Evolutionary conservation across 257 asterid genomes (phyloP).

Genomic region (Galeopsis tetrahit): DNA sequence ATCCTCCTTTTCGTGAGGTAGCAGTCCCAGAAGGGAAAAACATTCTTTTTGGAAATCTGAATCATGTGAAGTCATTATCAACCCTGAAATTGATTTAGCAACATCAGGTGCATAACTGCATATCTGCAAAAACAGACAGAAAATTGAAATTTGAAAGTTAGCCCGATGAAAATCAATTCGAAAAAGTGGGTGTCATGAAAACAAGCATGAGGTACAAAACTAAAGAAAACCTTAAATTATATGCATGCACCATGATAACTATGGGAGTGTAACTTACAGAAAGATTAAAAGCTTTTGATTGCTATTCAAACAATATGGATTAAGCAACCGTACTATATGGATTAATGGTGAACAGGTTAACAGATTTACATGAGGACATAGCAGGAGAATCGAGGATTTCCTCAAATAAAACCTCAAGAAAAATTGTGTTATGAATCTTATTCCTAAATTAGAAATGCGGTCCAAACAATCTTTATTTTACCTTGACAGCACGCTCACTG

Average conservation of each 20-base stretch:
- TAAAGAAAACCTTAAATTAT: neutral
- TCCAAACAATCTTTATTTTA: slow-evolving; percentile 30
- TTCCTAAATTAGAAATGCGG: slow-evolving; percentile 3
- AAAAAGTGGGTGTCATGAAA: too few species aligned
- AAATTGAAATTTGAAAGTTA: neutral
- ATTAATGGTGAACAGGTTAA: neutral
- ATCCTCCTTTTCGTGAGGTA: slow-evolving; percentile 38
- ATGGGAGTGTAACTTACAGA: too few species aligned
- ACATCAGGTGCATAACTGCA: slow-evolving; percentile 86
- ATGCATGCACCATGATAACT: neutral
- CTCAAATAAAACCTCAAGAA: neutral
- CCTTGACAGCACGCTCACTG: slow-evolving; percentile 86
- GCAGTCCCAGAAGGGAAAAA: slow-evolving; percentile 67
- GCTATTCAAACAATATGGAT: neutral
- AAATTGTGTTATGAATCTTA: neutral
- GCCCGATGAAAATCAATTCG: too few species aligned
- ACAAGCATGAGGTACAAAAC: too few species aligned
- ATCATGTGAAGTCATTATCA: slow-evolving; percentile 74
- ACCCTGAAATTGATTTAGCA: slow-evolving; percentile 74
- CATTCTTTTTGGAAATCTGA: slow-evolving; percentile 71
- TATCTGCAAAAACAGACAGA: slow-evolving; percentile 46
- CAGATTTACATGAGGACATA: neutral
- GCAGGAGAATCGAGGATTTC: neutral
- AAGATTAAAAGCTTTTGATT: neutral
- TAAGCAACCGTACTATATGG: slow-evolving; percentile 15